phyloP scores from a whole-genome alignment of 805 yeast genomes.

The Candida wancherniae region DNA sequence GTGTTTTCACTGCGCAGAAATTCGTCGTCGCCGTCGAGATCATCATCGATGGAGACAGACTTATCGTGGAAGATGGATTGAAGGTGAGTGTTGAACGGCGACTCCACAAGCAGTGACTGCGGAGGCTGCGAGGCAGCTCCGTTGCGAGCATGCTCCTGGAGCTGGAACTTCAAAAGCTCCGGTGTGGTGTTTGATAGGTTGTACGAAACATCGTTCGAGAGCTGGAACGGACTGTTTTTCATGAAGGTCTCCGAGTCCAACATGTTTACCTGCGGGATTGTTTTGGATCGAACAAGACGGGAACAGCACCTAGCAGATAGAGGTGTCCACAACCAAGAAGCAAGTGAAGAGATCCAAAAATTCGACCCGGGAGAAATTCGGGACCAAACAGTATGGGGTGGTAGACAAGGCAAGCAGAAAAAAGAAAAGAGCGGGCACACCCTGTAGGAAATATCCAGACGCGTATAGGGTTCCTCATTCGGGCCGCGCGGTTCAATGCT shows the following conservation, averaged over 20 bases:
- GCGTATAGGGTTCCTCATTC: too few relatives aligned
- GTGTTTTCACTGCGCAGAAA: conserved; percentile 7
- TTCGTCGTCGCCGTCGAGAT: conserved; percentile 11
- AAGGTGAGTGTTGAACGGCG: conserved; percentile 32
- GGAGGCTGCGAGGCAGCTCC: conserved; percentile 1
- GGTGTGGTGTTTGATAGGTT: conserved; percentile 38
- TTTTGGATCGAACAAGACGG: too few relatives aligned
- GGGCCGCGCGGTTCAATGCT: too few relatives aligned
- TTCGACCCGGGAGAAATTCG: background rate
- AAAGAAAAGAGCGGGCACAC: conserved; percentile 1
- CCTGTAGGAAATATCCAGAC: too few relatives aligned
- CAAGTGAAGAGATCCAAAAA: too few relatives aligned
- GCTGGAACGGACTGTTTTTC: conserved; percentile 35
- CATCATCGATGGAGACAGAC: conserved; percentile 11
- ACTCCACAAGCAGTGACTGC: conserved; percentile 22
- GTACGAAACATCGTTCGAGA: conserved; percentile 25
- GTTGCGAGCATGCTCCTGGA: conserved; percentile 35
- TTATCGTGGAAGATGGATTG: conserved; percentile 17
- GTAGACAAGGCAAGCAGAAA: conserved; percentile 1
- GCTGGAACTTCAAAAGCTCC: conserved; percentile 39
- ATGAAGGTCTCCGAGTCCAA: conserved; percentile 33
- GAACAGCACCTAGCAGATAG: too few relatives aligned
- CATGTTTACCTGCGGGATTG: conserved; percentile 21
- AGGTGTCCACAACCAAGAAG: too few relatives aligned
- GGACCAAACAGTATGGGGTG: background rate